Evolutionary conservation across 2,329 filamentous ascomycete species (phyloP), one percentile per base, ranked within the genome.

Genomic region (Didymella glomerata): DNA sequence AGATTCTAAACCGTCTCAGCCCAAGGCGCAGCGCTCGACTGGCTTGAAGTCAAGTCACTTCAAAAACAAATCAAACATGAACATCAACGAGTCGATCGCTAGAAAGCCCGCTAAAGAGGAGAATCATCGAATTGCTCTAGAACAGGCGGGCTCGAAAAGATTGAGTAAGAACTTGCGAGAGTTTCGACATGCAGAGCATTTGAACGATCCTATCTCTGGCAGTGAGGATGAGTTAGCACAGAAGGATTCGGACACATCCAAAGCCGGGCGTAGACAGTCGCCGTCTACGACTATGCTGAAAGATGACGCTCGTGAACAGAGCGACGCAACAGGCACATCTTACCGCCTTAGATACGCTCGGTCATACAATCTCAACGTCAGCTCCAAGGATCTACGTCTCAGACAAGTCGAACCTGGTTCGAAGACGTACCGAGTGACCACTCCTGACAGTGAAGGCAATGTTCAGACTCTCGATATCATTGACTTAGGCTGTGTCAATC

Each of bases 51-150:
- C 67, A 22, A 36, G 14, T 10, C 53, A 65, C 32, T 67, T 70
- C 40, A 46, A 56, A 22, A 24, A 30, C 5, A 49, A 54, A 14
- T 5, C 22, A 2, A n/a, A 25, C n/a, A 63, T 67, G 46, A 63
- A 61, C 28, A 68, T 72, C 54, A 71, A 70, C 24, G 65, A 70
- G 25, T 72, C 64, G 11, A 69, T 61, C 27, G 27, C 27, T 28
- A 9, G 27, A 28, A 7, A 25, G 24, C 7, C 40, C 14, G 22
- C 40, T n/a, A 25, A 10, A n/a, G 22, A 41, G 4, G n/a, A 25
- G 2, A 13, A 40, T 28, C 9, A 38, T 4, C 16, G 28, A n/a
- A 40, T 9, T 24, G 3, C 24, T 38, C 11, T 16, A 16, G 14
- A 18, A 8, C 34, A 25, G 24, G 24, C 24, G 24, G 24, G 24